A percentile compares a stretch with the other conserved stretches of the same genome.
These are phyloP conservation scores for Podospora didyma DNA, from an alignment of 495 filamentous ascomycete genomes.

Conservation along the genomic window DNA sequence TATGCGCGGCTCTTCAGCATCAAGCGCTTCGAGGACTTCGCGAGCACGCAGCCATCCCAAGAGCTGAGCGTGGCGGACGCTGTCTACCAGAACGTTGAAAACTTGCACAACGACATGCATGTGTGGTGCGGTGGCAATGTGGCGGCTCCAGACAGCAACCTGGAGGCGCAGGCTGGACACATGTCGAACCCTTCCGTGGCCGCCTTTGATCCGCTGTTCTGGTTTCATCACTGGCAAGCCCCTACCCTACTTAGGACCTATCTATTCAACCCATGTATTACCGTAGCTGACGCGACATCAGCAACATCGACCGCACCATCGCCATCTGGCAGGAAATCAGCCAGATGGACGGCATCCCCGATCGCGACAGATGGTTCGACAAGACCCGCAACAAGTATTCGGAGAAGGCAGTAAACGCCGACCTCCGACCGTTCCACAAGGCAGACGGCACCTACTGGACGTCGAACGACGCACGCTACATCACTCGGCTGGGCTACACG, in stretches of 20 bases:
- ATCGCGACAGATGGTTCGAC: not conserved
- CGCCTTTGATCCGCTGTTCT: slow-evolving; percentile 1
- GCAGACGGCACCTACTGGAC: not conserved
- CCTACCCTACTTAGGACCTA: not conserved
- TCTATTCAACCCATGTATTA: too few relatives aligned
- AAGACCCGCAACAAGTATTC: not conserved
- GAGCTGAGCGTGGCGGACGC: not conserved
- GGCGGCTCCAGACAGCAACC: not conserved
- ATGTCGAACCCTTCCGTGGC: not conserved
- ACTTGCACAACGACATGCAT: slow-evolving; percentile 1
- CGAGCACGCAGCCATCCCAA: not conserved
- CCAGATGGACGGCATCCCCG: not conserved
- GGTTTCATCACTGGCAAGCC: slow-evolving; percentile 1
- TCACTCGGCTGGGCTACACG: not conserved
- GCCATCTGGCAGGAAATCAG: not conserved
- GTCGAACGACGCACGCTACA: not conserved
- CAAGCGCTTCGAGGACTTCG: not conserved
- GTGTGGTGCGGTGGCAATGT: not conserved
- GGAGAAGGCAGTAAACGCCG: not conserved
- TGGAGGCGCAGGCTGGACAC: not conserved
- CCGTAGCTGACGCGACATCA: not conserved
- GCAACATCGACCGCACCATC: slow-evolving; percentile 2
- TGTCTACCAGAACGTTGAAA: not conserved
- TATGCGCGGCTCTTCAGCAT: slow-evolving; percentile 1
- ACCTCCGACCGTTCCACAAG: slow-evolving; percentile 1